A percentile compares a stretch with the other conserved stretches of the same genome.
phyloP scores from a whole-genome alignment of 1,284 basidiomycete genomes.

The Rhodotorula sp. region DNA sequence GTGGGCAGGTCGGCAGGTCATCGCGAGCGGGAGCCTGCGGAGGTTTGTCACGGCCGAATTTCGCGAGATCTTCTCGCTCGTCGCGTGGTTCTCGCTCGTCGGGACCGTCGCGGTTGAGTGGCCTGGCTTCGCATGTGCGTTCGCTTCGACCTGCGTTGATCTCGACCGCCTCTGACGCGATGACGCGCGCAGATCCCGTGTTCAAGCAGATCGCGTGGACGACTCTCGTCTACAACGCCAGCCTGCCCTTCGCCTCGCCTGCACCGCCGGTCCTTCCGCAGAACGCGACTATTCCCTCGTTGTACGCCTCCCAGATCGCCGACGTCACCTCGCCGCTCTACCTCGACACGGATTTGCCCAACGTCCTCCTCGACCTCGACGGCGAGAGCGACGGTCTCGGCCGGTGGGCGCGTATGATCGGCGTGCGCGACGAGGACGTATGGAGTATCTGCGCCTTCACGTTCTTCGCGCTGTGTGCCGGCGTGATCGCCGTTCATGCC shows the following conservation, averaged over 20 bases:
- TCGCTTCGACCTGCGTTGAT: not conserved
- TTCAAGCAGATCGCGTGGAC: slow-evolving; percentile 84
- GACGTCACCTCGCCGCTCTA: slow-evolving; percentile 73
- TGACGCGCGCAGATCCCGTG: slow-evolving; percentile 67
- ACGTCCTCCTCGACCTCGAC: slow-evolving; percentile 64
- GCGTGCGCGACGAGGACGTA: slow-evolving; percentile 75
- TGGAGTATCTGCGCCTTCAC: slow-evolving; percentile 80
- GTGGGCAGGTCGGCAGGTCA: slow-evolving; percentile 83
- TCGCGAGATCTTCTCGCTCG: slow-evolving; percentile 87
- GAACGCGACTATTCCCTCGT: slow-evolving; percentile 19
- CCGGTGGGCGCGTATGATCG: slow-evolving; percentile 77
- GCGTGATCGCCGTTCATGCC: slow-evolving; percentile 61
- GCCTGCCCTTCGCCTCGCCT: slow-evolving; percentile 59
- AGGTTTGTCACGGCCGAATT: slow-evolving; percentile 91
- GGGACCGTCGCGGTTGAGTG: slow-evolving; percentile 92
- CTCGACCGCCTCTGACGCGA: slow-evolving; percentile 30
- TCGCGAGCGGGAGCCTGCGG: slow-evolving; percentile 79
- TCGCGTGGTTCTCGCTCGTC: slow-evolving; percentile 72
- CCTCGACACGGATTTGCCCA: slow-evolving; percentile 67
- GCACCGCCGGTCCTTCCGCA: slow-evolving; percentile 67
- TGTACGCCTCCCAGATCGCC: slow-evolving; percentile 59
- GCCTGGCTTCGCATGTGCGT: slow-evolving; percentile 85
- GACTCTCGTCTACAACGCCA: slow-evolving; percentile 76
- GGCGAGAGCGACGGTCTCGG: slow-evolving; percentile 61
- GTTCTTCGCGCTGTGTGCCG: slow-evolving; percentile 77